A percentile compares a stretch with the other conserved stretches of the same genome.
These are phyloP conservation scores for Bryum argenteum DNA, from an alignment of 225 moss, liverwort and hornwort species.

Conservation along the genomic window DNA sequence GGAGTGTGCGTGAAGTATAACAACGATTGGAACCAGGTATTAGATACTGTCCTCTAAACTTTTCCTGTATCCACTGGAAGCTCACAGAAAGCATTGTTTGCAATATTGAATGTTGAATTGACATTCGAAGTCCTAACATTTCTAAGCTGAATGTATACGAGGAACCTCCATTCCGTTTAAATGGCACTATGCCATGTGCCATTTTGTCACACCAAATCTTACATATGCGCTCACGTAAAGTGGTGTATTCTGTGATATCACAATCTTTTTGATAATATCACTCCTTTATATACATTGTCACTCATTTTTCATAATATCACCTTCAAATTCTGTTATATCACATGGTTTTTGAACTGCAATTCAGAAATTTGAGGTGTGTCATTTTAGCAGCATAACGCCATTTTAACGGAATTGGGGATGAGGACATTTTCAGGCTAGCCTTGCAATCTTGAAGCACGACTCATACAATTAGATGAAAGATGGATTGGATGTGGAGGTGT, in stretches of 20 bases:
- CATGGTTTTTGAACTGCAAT: too few relatives aligned
- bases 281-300: too few relatives aligned
- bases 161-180: constrained; percentile 28
- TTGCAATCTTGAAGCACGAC: constrained; percentile 28
- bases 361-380: too few relatives aligned
- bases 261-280: too few relatives aligned
- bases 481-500: constrained; percentile 7
- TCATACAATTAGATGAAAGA: constrained; percentile 17
- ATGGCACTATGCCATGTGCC: constrained; percentile 38
- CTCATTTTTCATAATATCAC: too few relatives aligned
- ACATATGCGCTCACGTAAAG: too few relatives aligned
- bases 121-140: background rate
- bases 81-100: background rate
- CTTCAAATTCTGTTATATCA: too few relatives aligned
- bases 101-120: too few relatives aligned
- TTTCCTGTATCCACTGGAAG: background rate
- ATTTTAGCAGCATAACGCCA: too few relatives aligned
- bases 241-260: too few relatives aligned
- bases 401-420: too few relatives aligned
- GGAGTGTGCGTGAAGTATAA: constrained; percentile 21
- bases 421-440: constrained; percentile 16
- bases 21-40: constrained; percentile 16
- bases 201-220: constrained; percentile 27
- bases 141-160: background rate
- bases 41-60: too few relatives aligned